Conservation (phyloP, 805 yeast species). For the Candida chauliodis region DNA sequence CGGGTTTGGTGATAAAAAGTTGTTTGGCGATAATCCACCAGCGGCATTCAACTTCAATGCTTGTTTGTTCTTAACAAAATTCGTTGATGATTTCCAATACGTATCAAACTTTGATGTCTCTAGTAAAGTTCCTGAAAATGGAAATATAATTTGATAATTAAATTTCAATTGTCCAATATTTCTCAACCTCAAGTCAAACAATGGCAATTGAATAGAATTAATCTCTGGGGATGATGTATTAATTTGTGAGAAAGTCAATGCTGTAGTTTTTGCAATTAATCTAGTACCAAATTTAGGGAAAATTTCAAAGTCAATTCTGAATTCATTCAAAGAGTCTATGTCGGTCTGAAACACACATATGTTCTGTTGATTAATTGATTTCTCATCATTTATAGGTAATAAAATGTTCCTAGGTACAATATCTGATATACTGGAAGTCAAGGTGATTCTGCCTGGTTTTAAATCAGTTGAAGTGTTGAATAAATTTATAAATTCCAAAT, state of each 20-base stretch:
- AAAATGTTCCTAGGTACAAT: conserved; percentile 84
- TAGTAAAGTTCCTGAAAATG: conserved; percentile 79
- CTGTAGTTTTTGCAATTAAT: conserved; percentile 83
- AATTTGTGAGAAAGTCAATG: conserved; percentile 51
- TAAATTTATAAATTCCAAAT: conserved; percentile 41
- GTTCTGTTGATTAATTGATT: conserved; percentile 25
- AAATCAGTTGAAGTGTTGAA: conserved; percentile 39
- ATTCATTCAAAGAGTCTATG: conserved; percentile 55
- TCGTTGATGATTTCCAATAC: conserved; percentile 88
- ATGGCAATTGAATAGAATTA: conserved; percentile 54
- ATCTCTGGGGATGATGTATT: conserved; percentile 40
- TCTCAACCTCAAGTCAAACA: conserved; percentile 76
- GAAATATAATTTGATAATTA: conserved; percentile 78
- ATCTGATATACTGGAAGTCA: conserved; percentile 72
- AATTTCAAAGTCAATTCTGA: conserved; percentile 80
- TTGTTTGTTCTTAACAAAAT: conserved; percentile 38
- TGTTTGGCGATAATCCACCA: conserved; percentile 40
- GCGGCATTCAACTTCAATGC: conserved; percentile 31
- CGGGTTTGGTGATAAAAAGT: conserved; percentile 31
- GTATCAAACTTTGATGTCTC: conserved; percentile 93
- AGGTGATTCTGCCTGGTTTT: conserved; percentile 78
- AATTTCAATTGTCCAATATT: conserved; percentile 79
- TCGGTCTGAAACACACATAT: conserved; percentile 83
- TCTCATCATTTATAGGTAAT: conserved; percentile 66
- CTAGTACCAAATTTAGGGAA: conserved; percentile 95